Percentiles rank a stretch among this genome's conserved stretches.
phyloP scores from a whole-genome alignment of 164 flowering plant genomes.

The Aristolochia californica region DNA sequence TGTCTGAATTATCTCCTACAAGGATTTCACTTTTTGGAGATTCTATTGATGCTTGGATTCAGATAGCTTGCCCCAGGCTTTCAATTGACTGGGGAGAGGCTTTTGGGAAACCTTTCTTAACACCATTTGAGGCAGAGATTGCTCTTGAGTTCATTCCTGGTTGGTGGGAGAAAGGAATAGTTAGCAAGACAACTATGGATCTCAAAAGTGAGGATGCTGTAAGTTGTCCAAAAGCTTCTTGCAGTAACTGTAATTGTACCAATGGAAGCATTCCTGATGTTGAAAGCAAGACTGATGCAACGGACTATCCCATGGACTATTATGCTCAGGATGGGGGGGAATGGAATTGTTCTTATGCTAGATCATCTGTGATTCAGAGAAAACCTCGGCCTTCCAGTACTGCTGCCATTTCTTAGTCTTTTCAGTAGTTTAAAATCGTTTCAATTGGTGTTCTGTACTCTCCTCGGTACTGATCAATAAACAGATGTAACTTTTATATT shows the following conservation, averaged over 20 bases:
- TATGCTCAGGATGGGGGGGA: conserved; percentile 97
- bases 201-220: conserved; percentile 7
- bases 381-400: conserved; percentile 18
- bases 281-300: conserved; percentile 5
- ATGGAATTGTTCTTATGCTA: conserved; percentile 74
- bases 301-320: conserved; percentile 93
- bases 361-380: conserved; percentile 34
- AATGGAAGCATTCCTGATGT: conserved; percentile 7
- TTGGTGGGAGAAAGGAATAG: conserved; percentile 77
- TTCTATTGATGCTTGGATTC: conserved; percentile 94
- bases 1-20: conserved; percentile 80
- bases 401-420: too few species aligned
- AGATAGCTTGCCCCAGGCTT: conserved; percentile 89
- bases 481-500: too few species aligned
- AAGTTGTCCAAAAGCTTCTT: conserved; percentile 16
- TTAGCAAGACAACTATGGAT: not conserved
- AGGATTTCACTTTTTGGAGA: conserved; percentile 72
- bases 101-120: conserved; percentile 68
- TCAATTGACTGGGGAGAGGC: conserved; percentile 99
- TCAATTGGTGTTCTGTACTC: too few species aligned
- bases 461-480: too few species aligned
- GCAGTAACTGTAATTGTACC: conserved; percentile 18
- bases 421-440: too few species aligned
- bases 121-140: conserved; percentile 90
- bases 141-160: conserved; percentile 67